Evolutionary conservation across 495 filamentous ascomycete genomes (phyloP).

Genomic region (Xylaria intraflava): DNA sequence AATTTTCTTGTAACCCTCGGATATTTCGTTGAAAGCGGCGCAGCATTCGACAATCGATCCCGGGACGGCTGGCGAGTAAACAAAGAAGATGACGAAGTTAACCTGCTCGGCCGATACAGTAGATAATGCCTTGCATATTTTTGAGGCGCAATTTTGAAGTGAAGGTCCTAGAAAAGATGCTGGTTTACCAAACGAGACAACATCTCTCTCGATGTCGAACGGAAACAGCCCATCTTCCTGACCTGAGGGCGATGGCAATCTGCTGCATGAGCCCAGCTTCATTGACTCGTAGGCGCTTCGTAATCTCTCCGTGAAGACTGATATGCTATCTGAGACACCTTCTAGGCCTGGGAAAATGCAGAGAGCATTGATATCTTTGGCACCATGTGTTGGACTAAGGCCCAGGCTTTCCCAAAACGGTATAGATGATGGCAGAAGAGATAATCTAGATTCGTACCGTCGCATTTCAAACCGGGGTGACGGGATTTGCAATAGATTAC

Average conservation of each 20-base stretch:
- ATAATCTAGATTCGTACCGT: slow-evolving; percentile 64
- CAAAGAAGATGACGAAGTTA: slow-evolving; percentile 79
- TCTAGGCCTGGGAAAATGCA: slow-evolving; percentile 68
- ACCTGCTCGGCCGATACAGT: slow-evolving; percentile 28
- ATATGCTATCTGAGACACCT: slow-evolving; percentile 51
- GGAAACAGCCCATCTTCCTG: slow-evolving; percentile 55
- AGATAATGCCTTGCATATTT: slow-evolving; percentile 31
- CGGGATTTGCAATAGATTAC: slow-evolving; percentile 42
- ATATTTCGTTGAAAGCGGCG: slow-evolving; percentile 67
- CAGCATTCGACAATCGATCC: slow-evolving; percentile 68
- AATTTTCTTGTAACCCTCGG: slow-evolving; percentile 57
- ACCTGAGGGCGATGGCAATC: slow-evolving; percentile 45
- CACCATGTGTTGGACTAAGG: slow-evolving; percentile 67
- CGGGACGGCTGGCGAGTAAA: slow-evolving; percentile 65
- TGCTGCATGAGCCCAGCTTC: slow-evolving; percentile 65
- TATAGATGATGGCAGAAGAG: slow-evolving; percentile 72
- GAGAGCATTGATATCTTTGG: slow-evolving; percentile 72
- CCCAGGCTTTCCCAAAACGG: slow-evolving; percentile 89
- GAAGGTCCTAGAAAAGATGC: slow-evolving; percentile 27
- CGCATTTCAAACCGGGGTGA: slow-evolving; percentile 72
- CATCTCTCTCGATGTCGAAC: slow-evolving; percentile 40
- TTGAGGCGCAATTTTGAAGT: slow-evolving; percentile 19
- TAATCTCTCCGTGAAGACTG: slow-evolving; percentile 65
- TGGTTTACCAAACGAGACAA: slow-evolving; percentile 23
- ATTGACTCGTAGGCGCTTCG: slow-evolving; percentile 70